phyloP scores from a whole-genome alignment of 257 asterid genomes.

The Solanum chaucha region DNA sequence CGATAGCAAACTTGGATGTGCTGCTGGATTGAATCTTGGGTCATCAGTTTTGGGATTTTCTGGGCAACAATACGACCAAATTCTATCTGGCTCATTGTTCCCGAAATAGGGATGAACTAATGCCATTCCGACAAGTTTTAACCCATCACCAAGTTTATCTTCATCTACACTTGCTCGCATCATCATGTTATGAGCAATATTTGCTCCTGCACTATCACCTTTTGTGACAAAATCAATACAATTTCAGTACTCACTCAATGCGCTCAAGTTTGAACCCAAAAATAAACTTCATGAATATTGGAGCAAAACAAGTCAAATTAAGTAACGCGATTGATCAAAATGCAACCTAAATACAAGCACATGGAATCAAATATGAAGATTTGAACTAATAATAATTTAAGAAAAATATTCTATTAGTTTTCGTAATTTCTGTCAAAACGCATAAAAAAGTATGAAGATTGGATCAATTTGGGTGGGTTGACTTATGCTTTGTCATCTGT shows the following conservation, averaged over 20 bases:
- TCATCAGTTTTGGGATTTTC: constrained; percentile 29
- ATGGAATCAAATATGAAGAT: background rate
- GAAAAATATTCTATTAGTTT: background rate
- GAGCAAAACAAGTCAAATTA: background rate
- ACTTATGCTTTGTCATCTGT: background rate
- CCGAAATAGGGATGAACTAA: constrained; percentile 69
- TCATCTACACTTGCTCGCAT: constrained; percentile 11
- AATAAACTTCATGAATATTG: background rate
- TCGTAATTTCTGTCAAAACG: background rate
- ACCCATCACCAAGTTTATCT: background rate
- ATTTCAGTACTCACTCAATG: background rate
- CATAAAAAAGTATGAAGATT: background rate
- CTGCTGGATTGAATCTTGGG: constrained; percentile 58
- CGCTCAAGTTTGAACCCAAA: background rate
- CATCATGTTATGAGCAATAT: constrained; percentile 45
- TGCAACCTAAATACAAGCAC: background rate
- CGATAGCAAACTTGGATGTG: constrained; percentile 34
- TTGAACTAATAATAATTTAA: too few species aligned
- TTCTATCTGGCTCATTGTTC: constrained; percentile 1
- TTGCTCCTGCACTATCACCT: constrained; percentile 90
- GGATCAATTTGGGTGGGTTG: background rate
- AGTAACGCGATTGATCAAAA: background rate
- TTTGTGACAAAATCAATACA: background rate
- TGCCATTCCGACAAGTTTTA: constrained; percentile 35
- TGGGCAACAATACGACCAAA: constrained; percentile 30